Base-by-base conservation (phyloP, 1,139 yeast species). In the Yamadazyma siamensis region DNA sequence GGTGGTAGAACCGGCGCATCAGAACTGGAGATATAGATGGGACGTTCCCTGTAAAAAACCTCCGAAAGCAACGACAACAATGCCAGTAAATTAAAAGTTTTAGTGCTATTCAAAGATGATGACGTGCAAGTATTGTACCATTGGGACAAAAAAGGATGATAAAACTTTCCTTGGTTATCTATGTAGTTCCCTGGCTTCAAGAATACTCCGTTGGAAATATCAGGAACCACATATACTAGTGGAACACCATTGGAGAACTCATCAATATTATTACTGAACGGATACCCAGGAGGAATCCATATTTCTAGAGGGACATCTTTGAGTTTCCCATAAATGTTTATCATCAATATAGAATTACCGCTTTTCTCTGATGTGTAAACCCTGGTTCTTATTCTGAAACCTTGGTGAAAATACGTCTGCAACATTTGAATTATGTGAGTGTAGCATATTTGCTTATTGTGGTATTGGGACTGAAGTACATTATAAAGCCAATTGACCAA, bases 251-350 rank as follows among this genome's bases (percentile, higher is more conserved):
- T 47, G n/a, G 43, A 47, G n/a, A 23, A 11, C 4, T 39, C 41
- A 13, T 42, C 43, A 1, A 32, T 5, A 5, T 12, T 14, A 12
- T 47, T 50, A 7, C 46, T 51, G 16, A 46, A 49, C 0, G 96
- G 95, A 46, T 85, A 86, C 16, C 67, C 61, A 22, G 69, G 67
- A 0, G 95, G 95, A 2, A 89, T 50, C 95, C 95, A 88, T 3
- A 88, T 57, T 36, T 78, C 77, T 9, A 85, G 52, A 0, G 89
- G 88, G n/a, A 79, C 27, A 5, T 52, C 46, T 10, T 43, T 39
- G 1, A 38, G 52, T 2, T 70, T 62, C 0, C 95, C 95, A 44
- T 68, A 71, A 2, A 88, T 43, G 39, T 82, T 80, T 11, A 87
- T 59, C 30, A 87, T 59, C 16, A 88, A 62, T 20, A 68, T 64